These are phyloP conservation scores for Boehmeria nivea DNA, from an alignment of 306 rosid species.

Conservation along the genomic window DNA sequence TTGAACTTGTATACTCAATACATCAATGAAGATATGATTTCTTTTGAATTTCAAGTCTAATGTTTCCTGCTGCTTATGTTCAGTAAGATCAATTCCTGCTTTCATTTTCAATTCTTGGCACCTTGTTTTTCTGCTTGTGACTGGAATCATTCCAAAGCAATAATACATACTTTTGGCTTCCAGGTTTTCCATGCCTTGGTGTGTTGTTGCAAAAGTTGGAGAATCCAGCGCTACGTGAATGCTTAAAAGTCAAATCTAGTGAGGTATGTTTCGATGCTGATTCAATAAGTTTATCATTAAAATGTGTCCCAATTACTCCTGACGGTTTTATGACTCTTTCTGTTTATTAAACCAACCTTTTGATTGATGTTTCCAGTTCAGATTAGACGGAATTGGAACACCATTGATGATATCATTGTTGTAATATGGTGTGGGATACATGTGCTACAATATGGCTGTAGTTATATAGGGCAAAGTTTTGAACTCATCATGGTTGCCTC, in stretches of 20 bases:
- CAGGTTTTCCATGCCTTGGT: constrained; percentile 96
- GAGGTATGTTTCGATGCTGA: constrained; percentile 48
- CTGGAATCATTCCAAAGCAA: constrained; percentile 17
- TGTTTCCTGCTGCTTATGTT: too few species aligned
- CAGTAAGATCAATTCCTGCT: too few species aligned
- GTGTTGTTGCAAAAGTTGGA: constrained; percentile 93
- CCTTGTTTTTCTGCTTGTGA: neutral
- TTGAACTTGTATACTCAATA: too few species aligned
- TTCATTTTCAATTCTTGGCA: too few species aligned
- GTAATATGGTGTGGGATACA: neutral
- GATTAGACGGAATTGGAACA: neutral
- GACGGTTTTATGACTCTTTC: neutral
- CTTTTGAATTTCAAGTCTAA: too few species aligned
- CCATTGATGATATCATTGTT: neutral
- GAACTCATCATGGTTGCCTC: too few species aligned
- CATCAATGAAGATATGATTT: too few species aligned
- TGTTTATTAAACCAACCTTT: neutral
- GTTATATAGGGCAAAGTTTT: too few species aligned
- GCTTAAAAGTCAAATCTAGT: constrained; percentile 70
- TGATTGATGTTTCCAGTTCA: neutral
- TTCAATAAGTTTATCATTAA: neutral
- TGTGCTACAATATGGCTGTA: too few species aligned
- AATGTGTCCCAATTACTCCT: neutral
- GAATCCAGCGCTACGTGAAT: constrained; percentile 84
- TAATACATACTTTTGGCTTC: constrained; percentile 12